Base-by-base conservation (phyloP, 225 moss, liverwort and hornwort species). In the Bryoerythrophyllum caledonicum region DNA sequence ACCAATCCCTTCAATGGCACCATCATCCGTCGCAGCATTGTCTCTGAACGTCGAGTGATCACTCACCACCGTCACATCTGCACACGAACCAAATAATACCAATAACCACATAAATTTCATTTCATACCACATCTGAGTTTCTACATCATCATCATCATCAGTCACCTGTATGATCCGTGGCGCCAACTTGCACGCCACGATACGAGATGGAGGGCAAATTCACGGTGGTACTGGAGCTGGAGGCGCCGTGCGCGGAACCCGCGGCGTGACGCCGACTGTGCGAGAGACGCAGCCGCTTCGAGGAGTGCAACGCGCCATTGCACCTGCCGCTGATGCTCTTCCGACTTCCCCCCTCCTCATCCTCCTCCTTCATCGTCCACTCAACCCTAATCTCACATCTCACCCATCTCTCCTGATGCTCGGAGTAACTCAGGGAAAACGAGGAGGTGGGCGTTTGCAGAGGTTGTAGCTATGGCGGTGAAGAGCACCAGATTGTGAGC, bases 201-300 rank as follows among this genome's bases (percentile, higher is more conserved):
- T 74, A 34, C 4, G 56, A 48, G n/a, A 55, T 34, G 34, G 68
- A 46, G 12, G 66, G 71, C 16, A 78, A 66, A 66, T 66, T 78
- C 56, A 41, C 46, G 56, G 44, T 28, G 41, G 35, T 19, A 19
- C 19, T 67, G 23, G 78, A 83, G 63, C 78, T 65, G 2, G 83
- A 86, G 46, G 80, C 82, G 51, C 68, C 66, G 5, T 48, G 69
- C 20, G 71, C 74, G 16, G 48, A 62, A 65, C 55, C 67, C 49
- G 59, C 74, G 28, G 78, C 37, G 53, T 76, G 71, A 8, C 46
- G 67, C 65, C 76, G 49, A 76, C 27, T 79, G 54, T 73, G 77
- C 40, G 68, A 87, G 68, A 84, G 84, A 23, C 87, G 82, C 60
- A 87, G 79, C 24, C 87, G 87, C 77, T 84, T 87, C 21, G 81